Percentiles rank a stretch among this genome's conserved stretches.
Evolutionary conservation across 164 flowering plant genomes (phyloP).

Genomic region (Cinnamomum chago): DNA sequence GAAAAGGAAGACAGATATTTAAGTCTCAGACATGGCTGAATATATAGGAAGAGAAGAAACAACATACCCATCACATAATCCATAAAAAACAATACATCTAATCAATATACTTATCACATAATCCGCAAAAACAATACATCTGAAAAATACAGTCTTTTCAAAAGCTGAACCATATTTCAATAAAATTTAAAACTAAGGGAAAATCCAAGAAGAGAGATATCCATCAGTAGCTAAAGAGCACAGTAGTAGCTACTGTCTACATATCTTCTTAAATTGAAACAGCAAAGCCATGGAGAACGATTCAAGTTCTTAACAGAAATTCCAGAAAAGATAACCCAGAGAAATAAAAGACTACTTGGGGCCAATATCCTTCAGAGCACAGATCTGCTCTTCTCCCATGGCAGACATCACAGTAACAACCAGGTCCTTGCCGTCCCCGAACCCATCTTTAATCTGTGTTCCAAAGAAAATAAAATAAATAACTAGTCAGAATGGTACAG

Average conservation of each 20-base stretch:
- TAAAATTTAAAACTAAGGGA: neutral
- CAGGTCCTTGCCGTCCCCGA: constrained; percentile 39
- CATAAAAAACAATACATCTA: neutral
- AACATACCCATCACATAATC: neutral
- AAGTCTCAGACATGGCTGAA: neutral
- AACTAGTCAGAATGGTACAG: neutral
- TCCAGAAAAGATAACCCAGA: neutral
- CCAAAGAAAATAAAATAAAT: neutral
- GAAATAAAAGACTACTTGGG: neutral
- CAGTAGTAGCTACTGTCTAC: neutral
- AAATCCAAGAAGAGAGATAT: neutral
- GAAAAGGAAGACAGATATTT: too few species aligned
- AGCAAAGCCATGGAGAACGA: neutral
- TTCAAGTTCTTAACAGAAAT: neutral
- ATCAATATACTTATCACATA: neutral
- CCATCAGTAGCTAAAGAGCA: neutral
- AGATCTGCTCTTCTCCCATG: constrained; percentile 47
- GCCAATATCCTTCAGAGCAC: constrained; percentile 21
- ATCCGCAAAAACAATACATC: too few species aligned
- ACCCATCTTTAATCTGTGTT: constrained; percentile 24
- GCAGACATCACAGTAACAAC: constrained; percentile 40
- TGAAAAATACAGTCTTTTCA: too few species aligned
- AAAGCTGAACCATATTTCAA: too few species aligned
- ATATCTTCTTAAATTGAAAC: neutral
- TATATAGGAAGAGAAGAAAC: neutral